phyloP scores from a whole-genome alignment of 208 protist species.

The Trypanosoma caninum region DNA sequence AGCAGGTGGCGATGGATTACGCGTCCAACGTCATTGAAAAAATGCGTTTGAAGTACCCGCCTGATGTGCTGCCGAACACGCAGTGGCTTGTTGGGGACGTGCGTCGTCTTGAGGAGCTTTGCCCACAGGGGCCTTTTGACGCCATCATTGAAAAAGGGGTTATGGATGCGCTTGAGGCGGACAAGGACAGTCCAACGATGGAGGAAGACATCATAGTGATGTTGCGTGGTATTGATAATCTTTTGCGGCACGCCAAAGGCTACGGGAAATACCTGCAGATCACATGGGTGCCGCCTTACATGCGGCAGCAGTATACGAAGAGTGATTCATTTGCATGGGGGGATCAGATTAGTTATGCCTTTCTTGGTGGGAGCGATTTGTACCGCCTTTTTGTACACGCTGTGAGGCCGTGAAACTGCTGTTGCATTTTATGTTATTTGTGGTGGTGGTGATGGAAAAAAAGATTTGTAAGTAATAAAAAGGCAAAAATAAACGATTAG shows the following conservation, averaged over 20 bases:
- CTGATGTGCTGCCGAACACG: constrained; percentile 35
- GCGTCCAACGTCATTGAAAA: constrained; percentile 70
- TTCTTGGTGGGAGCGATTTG: constrained; percentile 75
- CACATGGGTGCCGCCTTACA: constrained; percentile 80
- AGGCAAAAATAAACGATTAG: too few relatives aligned
- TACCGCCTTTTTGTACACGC: constrained; percentile 75
- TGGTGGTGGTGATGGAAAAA: too few relatives aligned
- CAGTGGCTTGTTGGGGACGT: constrained; percentile 78
- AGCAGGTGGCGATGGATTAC: constrained; percentile 85
- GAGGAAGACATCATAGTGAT: constrained; percentile 63
- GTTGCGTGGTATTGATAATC: constrained; percentile 58
- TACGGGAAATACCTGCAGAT: constrained; percentile 73
- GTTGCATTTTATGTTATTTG: background rate
- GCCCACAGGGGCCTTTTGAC: constrained; percentile 62
- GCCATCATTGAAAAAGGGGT: constrained; percentile 81
- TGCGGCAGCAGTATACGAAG: constrained; percentile 66
- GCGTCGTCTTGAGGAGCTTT: constrained; percentile 47
- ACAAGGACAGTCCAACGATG: constrained; percentile 37
- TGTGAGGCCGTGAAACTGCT: constrained; percentile 6
- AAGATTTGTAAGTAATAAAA: too few relatives aligned
- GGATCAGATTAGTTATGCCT: constrained; percentile 31
- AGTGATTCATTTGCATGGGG: constrained; percentile 60
- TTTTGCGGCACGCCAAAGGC: constrained; percentile 31
- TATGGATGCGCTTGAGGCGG: constrained; percentile 83
- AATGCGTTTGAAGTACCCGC: constrained; percentile 56